Evolutionary conservation across 805 yeast genomes (phyloP), one percentile per base, ranked within the genome.

Genomic region (Myxozyma udenii): DNA sequence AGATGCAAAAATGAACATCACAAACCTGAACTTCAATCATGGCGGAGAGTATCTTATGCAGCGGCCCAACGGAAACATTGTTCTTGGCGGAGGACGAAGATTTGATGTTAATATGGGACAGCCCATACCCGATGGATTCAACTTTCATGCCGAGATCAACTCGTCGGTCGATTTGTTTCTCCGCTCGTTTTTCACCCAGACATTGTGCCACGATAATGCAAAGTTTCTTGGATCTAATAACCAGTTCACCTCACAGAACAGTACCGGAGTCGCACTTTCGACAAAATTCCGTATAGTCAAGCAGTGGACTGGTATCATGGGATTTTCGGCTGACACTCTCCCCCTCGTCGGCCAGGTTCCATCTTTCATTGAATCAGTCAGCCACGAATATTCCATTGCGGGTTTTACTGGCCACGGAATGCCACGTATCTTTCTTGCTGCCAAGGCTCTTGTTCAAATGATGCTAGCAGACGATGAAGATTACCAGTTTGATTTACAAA

Each of bases 321-420:
- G 79, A 2, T 74, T 68, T 56, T 64, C 78, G 3, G 66, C 67
- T 25, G 77, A 74, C 54, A 57, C 51, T 3, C 48, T 68, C 23
- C 79, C 80, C 2, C 68, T 69, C 44, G 75, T 75, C 18, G 80
- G 80, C 21, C 73, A 70, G 47, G 50, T 74, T 26, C 58, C 58
- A 3, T 42, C 58, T 7, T 38, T 45, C 21, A 23, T 62, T 21
- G 62, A 57, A 3, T 65, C 66, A 28, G 33, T 9, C 9, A 14
- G 33, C 33, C 63, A 67, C 48, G 64, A 68, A n/a, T 75, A 61
- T 51, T 63, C 72, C n/a, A 64, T 68, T 54, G 78, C 78, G 3
- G 80, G 80, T 0, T 76, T 74, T 62, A 71, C 73, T 39, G 80
- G 79, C 2, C 79, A 76, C 61, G 80, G 80, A 21, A 75, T 76